phyloP scores from a whole-genome alignment of 176 grass and related monocot genomes.

The Zoysia japonica region DNA sequence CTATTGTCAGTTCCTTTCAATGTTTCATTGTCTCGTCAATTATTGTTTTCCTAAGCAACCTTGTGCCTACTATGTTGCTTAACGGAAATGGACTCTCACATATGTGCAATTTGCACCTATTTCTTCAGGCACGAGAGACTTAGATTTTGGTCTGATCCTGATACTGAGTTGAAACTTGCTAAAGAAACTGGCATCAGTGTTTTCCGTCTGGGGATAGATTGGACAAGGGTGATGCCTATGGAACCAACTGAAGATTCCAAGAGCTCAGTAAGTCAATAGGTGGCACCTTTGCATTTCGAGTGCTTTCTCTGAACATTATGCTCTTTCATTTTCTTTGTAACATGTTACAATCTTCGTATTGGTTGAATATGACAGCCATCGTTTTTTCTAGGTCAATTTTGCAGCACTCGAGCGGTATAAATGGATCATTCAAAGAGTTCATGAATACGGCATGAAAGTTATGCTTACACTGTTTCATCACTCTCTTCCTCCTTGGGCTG shows the following conservation, averaged over 20 bases:
- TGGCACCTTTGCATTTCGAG: not conserved
- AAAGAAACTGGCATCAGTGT: constrained; percentile 75
- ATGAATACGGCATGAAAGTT: constrained; percentile 88
- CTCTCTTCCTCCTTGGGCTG: constrained; percentile 96
- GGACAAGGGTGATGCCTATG: constrained; percentile 85
- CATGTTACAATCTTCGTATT: constrained; percentile 12
- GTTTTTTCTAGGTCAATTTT: constrained; percentile 78
- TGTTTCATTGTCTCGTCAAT: not conserved
- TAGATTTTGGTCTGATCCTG: constrained; percentile 97
- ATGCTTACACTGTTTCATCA: constrained; percentile 96
- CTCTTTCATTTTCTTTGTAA: constrained; percentile 16
- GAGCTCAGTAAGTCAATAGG: constrained; percentile 57
- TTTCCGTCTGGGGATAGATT: constrained; percentile 94
- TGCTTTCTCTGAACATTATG: constrained; percentile 21
- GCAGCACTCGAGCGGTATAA: constrained; percentile 87
- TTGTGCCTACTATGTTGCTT: constrained; percentile 6
- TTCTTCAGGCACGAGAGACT: constrained; percentile 79
- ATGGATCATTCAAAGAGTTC: constrained; percentile 87
- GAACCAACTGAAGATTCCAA: constrained; percentile 60
- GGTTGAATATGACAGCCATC: constrained; percentile 13
- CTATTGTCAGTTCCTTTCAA: not conserved
- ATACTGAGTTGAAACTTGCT: constrained; percentile 86
- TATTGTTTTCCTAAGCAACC: not conserved
- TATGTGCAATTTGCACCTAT: constrained; percentile 6
- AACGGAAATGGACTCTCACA: constrained; percentile 13